A percentile compares a stretch with the other conserved stretches of the same genome.
Evolutionary conservation across 495 filamentous ascomycete genomes (phyloP).

Genomic region (Achaetomiella virescens): DNA sequence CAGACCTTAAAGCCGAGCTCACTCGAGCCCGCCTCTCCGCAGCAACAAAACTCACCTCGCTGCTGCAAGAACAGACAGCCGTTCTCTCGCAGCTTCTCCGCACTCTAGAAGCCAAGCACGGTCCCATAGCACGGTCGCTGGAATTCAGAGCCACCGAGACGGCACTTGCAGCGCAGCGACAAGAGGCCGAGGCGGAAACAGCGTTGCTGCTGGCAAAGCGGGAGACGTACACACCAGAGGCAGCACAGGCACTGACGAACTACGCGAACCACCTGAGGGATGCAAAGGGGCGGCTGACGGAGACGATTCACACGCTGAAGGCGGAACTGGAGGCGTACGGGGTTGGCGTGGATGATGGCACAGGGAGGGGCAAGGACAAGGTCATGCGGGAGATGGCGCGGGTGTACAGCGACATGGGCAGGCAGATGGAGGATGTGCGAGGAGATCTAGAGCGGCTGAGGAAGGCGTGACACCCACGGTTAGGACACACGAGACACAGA

Average conservation of each 20-base stretch:
- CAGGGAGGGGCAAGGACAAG: constrained; percentile 32
- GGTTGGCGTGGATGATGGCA: constrained; percentile 29
- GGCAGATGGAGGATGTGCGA: constrained; percentile 49
- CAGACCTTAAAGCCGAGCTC: constrained; percentile 23
- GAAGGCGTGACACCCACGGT: constrained; percentile 17
- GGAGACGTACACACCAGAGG: constrained; percentile 54
- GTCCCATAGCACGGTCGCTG: constrained; percentile 55
- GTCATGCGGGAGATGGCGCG: constrained; percentile 55
- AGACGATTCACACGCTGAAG: constrained; percentile 39
- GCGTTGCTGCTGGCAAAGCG: constrained; percentile 24
- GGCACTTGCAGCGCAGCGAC: constrained; percentile 47
- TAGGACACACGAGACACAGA: neutral
- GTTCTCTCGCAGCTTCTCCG: constrained; percentile 32
- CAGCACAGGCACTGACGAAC: constrained; percentile 47
- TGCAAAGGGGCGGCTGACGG: constrained; percentile 42
- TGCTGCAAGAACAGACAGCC: constrained; percentile 26
- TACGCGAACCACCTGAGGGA: constrained; percentile 52
- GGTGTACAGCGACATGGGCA: constrained; percentile 50
- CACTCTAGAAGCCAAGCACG: constrained; percentile 53
- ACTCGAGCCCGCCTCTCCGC: constrained; percentile 30
- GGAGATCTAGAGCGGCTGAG: constrained; percentile 52
- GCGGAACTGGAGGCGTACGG: constrained; percentile 51
- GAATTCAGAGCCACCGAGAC: constrained; percentile 52
- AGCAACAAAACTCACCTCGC: constrained; percentile 21
- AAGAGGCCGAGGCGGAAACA: constrained; percentile 31